Evolutionary conservation across 768 basidiomycete genomes (phyloP).

Genomic region (Suillus fuscotomentosus): DNA sequence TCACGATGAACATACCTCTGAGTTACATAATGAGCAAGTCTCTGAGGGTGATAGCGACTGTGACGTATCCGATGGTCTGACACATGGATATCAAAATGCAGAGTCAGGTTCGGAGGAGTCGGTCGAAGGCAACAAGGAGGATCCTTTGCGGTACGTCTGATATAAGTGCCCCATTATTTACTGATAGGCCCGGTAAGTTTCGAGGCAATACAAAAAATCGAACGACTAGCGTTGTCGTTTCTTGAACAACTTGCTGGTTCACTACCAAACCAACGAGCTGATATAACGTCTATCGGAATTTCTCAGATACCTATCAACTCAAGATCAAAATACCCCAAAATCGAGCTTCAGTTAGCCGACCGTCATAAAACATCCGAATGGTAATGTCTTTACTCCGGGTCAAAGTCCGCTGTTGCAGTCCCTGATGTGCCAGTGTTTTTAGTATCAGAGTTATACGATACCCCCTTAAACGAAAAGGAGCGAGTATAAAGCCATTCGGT

Average conservation of each 20-base stretch:
- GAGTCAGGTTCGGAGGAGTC: constrained; percentile 6
- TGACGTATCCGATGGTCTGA: neutral
- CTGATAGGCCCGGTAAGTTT: constrained; percentile 11
- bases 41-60: neutral
- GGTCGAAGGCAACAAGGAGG: constrained; percentile 14
- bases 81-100: no score
- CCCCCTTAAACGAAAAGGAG: constrained; percentile 33
- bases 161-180: neutral
- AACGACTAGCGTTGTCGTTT: constrained; percentile 28
- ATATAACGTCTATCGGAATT: neutral
- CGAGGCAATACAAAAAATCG: constrained; percentile 26
- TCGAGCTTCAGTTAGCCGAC: constrained; percentile 36
- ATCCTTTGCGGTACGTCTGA: constrained; percentile 11
- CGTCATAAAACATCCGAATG: constrained; percentile 32
- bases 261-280: constrained; percentile 7
- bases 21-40: no score
- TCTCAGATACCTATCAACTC: constrained; percentile 6
- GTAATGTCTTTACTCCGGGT: constrained; percentile 19
- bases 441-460: constrained; percentile 29
- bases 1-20: neutral
- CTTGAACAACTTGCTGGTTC: constrained; percentile 29
- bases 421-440: neutral
- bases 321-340: constrained; percentile 15
- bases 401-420: neutral
- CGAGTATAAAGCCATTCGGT: constrained; percentile 46